Conservation (phyloP, 306 rosid species). For the Trifolium pratense region DNA sequence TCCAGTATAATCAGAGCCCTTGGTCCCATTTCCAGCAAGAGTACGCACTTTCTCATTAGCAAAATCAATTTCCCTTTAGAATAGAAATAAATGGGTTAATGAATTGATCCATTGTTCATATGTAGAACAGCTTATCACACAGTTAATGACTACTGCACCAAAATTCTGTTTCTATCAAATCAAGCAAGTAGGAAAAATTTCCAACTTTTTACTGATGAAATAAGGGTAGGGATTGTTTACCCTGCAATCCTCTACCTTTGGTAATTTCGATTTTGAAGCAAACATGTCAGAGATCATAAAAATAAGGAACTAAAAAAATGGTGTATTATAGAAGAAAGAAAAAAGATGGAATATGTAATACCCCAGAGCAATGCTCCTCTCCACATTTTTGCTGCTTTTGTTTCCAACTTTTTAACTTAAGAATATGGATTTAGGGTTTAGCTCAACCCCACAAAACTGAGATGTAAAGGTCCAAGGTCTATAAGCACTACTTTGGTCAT, state of each 20-base stretch:
- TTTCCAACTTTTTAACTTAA: slow-evolving; percentile 5
- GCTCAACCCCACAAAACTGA: neutral
- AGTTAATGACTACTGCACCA: slow-evolving; percentile 33
- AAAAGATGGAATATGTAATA: neutral
- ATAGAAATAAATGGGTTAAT: slow-evolving; percentile 22
- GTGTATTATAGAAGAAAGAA: neutral
- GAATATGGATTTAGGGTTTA: neutral
- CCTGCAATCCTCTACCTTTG: neutral
- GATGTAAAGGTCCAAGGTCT: neutral
- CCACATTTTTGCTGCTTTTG: neutral
- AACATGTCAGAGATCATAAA: slow-evolving; percentile 1
- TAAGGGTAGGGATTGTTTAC: neutral
- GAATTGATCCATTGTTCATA: slow-evolving; percentile 27
- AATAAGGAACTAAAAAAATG: neutral
- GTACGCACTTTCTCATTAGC: slow-evolving; percentile 77
- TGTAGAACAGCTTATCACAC: slow-evolving; percentile 19
- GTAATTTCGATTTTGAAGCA: slow-evolving; percentile 26
- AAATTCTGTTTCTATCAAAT: slow-evolving; percentile 28
- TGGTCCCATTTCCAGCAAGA: slow-evolving; percentile 95
- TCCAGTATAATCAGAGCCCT: slow-evolving; percentile 88
- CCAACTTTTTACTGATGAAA: slow-evolving; percentile 18
- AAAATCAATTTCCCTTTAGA: slow-evolving; percentile 87
- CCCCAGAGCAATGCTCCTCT: slow-evolving; percentile 10
- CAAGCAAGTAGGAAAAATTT: slow-evolving; percentile 17
- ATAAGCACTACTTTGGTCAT: slow-evolving; percentile 4